These are phyloP conservation scores for Oryza australiensis DNA, from an alignment of 176 grass and related monocot species.

Conservation along the genomic window DNA sequence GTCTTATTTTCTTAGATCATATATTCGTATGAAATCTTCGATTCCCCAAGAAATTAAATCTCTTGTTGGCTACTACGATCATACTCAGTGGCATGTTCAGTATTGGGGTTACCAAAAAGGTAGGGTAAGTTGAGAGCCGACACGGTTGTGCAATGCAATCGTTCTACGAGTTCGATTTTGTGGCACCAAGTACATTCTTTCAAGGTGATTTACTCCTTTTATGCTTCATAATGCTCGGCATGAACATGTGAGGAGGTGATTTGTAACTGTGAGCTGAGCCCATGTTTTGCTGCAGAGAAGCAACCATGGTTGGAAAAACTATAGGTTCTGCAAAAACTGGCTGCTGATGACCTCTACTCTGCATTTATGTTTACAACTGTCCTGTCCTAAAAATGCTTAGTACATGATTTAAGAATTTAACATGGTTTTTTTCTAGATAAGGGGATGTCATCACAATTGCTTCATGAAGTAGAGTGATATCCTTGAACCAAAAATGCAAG, in stretches of 20 bases:
- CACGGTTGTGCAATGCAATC: neutral
- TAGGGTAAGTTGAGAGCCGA: neutral
- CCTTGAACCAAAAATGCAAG: too few relatives aligned
- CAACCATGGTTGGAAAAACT: constrained; percentile 95
- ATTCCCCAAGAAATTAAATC: neutral
- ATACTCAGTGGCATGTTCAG: neutral
- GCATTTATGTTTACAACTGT: too few relatives aligned
- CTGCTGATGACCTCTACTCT: constrained; percentile 55
- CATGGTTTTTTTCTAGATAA: neutral
- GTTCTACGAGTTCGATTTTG: constrained; percentile 77
- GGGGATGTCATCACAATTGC: neutral
- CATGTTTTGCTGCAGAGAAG: constrained; percentile 50
- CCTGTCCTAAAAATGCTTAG: constrained; percentile 1
- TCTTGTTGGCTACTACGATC: neutral
- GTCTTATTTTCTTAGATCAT: constrained; percentile 1
- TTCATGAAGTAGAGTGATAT: constrained; percentile 38
- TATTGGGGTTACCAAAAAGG: neutral
- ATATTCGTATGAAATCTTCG: neutral
- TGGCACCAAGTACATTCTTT: constrained; percentile 90
- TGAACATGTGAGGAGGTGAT: neutral
- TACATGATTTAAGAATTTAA: constrained; percentile 7
- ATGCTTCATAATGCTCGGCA: neutral
- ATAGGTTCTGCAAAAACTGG: constrained; percentile 68
- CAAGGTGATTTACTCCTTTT: constrained; percentile 45
- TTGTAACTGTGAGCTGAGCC: neutral